A percentile compares a stretch with the other conserved stretches of the same genome.
phyloP scores from a whole-genome alignment of 1,284 basidiomycete species.

The Anthracocystis walkeri region DNA sequence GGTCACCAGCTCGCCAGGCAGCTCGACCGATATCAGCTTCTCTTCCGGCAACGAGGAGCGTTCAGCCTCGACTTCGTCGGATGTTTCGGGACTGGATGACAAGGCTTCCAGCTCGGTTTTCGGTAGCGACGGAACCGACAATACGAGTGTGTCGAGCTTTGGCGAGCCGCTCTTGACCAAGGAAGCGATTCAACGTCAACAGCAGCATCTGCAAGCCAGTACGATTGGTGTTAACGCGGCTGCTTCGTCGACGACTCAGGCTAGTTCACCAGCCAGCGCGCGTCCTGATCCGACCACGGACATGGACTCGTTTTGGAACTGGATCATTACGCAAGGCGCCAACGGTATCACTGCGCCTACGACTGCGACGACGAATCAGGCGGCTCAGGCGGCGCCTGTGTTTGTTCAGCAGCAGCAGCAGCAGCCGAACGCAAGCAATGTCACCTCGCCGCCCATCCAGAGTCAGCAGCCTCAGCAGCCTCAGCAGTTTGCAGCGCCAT shows the following conservation, averaged over 20 bases:
- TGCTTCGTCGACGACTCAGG: constrained; percentile 20
- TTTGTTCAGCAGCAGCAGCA: constrained; percentile 23
- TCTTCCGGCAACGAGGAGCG: constrained; percentile 38
- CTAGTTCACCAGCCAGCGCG: constrained; percentile 17
- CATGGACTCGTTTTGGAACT: constrained; percentile 63
- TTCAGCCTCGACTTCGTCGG: constrained; percentile 33
- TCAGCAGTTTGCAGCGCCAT: constrained; percentile 4
- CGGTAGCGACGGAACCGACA: constrained; percentile 36
- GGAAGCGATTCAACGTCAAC: constrained; percentile 38
- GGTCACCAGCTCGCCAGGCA: constrained; percentile 52
- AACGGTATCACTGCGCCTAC: constrained; percentile 34
- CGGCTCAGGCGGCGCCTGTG: constrained; percentile 18
- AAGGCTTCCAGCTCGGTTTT: constrained; percentile 24
- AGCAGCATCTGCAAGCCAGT: constrained; percentile 32
- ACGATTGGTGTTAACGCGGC: neutral
- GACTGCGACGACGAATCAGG: neutral
- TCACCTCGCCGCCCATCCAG: neutral
- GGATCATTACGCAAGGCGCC: constrained; percentile 60
- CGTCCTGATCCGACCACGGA: constrained; percentile 24
- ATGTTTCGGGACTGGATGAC: constrained; percentile 35
- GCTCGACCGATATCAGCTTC: constrained; percentile 42
- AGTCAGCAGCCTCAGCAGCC: neutral
- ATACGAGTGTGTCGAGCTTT: constrained; percentile 41
- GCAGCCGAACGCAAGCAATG: neutral
- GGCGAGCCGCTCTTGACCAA: constrained; percentile 38